Evolutionary conservation across 2,329 filamentous ascomycete genomes (phyloP).

Genomic region (Penicillium occitanis): DNA sequence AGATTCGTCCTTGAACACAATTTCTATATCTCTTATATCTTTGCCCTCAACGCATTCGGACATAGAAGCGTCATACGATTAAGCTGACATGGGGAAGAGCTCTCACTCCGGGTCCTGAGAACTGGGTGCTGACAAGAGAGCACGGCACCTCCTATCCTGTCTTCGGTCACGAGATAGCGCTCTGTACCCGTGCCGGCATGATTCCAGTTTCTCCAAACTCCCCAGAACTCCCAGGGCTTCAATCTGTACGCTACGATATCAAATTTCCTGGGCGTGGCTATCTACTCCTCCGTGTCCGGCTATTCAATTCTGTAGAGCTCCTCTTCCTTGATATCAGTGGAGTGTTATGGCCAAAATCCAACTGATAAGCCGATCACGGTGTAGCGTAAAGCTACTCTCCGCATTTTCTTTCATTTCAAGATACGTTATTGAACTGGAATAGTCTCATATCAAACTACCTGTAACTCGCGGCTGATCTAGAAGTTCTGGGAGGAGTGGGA

Average conservation of each 20-base stretch:
- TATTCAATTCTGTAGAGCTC: neutral
- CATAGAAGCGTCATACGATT: neutral
- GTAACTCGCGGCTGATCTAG: neutral
- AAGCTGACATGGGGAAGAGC: neutral
- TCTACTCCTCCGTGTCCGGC: neutral
- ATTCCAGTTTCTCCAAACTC: neutral
- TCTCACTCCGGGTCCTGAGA: neutral
- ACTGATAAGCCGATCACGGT: neutral
- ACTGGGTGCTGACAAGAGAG: neutral
- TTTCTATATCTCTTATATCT: neutral
- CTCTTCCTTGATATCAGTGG: neutral
- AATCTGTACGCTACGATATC: neutral
- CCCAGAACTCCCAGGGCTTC: neutral
- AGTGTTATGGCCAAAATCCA: neutral
- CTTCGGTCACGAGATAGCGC: neutral
- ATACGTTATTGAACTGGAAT: neutral
- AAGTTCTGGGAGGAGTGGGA: slow-evolving; percentile 18
- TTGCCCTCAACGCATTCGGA: neutral
- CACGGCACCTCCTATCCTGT: neutral
- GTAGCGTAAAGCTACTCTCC: neutral
- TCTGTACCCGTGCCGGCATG: neutral
- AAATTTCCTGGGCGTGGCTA: neutral
- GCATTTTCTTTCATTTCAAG: neutral
- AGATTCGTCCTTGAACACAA: neutral
- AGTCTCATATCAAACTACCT: neutral